Evolutionary conservation across 106 monocot species (phyloP).

Genomic region (Chionographis japonica): DNA sequence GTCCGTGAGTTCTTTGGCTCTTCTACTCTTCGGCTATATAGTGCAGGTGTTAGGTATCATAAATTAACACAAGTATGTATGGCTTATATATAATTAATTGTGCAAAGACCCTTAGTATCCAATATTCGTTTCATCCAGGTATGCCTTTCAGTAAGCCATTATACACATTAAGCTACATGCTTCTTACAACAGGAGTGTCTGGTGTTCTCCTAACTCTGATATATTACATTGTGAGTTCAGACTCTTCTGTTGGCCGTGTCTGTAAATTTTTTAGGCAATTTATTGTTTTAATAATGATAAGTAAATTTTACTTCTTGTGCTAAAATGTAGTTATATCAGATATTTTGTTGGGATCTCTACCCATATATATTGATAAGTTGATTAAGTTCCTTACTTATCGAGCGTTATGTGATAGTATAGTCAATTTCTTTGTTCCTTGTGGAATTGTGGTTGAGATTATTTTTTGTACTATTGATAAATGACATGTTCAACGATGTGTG

Average conservation of each 20-base stretch:
- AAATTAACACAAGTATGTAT: background rate
- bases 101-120: background rate
- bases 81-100: slow-evolving; percentile 5
- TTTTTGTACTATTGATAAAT: too few species aligned
- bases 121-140: slow-evolving; percentile 33
- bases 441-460: too few species aligned
- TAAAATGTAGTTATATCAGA: too few species aligned
- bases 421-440: too few species aligned
- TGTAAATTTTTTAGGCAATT: too few species aligned
- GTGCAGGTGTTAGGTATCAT: slow-evolving; percentile 55
- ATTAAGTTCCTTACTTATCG: too few species aligned
- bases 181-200: slow-evolving; percentile 68
- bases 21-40: slow-evolving; percentile 46
- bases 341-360: too few species aligned
- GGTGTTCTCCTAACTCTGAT: slow-evolving; percentile 55
- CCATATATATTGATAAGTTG: too few species aligned
- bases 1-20: slow-evolving; percentile 48
- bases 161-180: slow-evolving; percentile 88
- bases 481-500: too few species aligned
- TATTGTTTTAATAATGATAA: too few species aligned
- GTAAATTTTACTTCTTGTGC: too few species aligned
- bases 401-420: too few species aligned
- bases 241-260: background rate
- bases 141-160: slow-evolving; percentile 95
- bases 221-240: slow-evolving; percentile 63